Evolutionary conservation across 495 filamentous ascomycete species (phyloP).

Genomic region (Annulohypoxylon moriforme): DNA sequence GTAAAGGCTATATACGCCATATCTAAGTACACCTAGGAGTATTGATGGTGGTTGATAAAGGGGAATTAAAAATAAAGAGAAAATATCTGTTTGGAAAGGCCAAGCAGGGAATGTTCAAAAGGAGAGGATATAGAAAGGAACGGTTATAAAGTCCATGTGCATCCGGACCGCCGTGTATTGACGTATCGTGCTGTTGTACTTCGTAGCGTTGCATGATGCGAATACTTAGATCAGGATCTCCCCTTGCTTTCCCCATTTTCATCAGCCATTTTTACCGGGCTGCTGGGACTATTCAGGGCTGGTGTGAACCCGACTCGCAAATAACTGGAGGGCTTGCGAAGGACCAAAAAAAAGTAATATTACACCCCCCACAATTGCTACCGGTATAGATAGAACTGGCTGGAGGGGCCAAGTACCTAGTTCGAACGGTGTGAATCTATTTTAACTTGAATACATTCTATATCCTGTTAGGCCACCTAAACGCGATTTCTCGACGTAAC

Average conservation of each 20-base stretch:
- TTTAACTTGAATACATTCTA: neutral
- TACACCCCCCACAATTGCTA: neutral
- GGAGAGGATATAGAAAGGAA: neutral
- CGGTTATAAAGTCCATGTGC: neutral
- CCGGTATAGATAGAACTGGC: neutral
- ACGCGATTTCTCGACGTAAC: too few relatives aligned
- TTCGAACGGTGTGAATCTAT: neutral
- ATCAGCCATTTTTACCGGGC: slow-evolving; percentile 56
- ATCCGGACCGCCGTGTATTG: slow-evolving; percentile 20
- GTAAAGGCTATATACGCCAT: neutral
- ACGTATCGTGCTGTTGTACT: slow-evolving; percentile 34
- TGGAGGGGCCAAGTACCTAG: neutral
- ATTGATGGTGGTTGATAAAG: neutral
- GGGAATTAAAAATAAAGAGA: neutral
- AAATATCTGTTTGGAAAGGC: neutral
- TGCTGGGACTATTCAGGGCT: slow-evolving; percentile 48
- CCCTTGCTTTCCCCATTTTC: slow-evolving; percentile 45
- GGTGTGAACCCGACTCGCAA: slow-evolving; percentile 32
- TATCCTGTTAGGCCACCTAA: too few relatives aligned
- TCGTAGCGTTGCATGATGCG: slow-evolving; percentile 50
- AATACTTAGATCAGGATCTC: slow-evolving; percentile 39
- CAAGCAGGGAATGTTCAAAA: neutral
- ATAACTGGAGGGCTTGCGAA: slow-evolving; percentile 3
- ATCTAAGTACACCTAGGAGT: neutral
- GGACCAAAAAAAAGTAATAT: slow-evolving; percentile 14